Base-by-base conservation (phyloP, 139 green algal genomes). In the Trebouxia sp. region DNA sequence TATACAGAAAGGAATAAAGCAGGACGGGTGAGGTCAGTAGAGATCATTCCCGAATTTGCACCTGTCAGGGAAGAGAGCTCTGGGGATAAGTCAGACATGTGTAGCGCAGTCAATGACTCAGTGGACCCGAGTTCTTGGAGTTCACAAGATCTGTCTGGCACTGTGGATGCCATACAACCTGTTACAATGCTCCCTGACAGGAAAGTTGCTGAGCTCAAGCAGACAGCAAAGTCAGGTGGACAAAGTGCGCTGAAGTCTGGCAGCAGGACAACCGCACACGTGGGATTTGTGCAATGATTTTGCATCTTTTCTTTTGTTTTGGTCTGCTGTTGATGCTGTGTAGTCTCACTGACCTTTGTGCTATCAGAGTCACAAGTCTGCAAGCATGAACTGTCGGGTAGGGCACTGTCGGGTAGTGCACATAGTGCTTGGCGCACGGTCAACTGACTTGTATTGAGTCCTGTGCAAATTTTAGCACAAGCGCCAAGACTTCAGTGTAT, bases 201-300 rank as follows among this genome's bases (percentile, higher is more conserved):
- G 35, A 72, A 72, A 72, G 62, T 72, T 72, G 62, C 62, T 72
- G 62, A 72, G 62, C 62, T 72, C 32, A 72, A 72, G 37, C 15
- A 45, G 37, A 15, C n/a, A 26, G 35, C 14, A 22, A 45, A 35
- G 32, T 45, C n/a, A 45, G 62, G 43, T 15, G 28, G 32, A 17
- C 37, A 35, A 14, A 72, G 15, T n/a, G 62, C 37, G 14, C 42
- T 35, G 32, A 72, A 72, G 15, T 22, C n/a, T 1, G 62, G 62
- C 14, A 35, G 62, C 35, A 72, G 62, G 35, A 72, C 62, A 45
- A 45, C 32, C n/a, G 62, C 62, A n/a, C 62, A 72, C 43, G 62
- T 72, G 37, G 62, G 62, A 17, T 72, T 72, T 72, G 32, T 17
- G 20, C 12, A 28, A 1, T 72, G 32, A 72, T 30, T 26, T 32